Conservation (phyloP, 306 rosid genomes). For the Luffa aegyptiaca region DNA sequence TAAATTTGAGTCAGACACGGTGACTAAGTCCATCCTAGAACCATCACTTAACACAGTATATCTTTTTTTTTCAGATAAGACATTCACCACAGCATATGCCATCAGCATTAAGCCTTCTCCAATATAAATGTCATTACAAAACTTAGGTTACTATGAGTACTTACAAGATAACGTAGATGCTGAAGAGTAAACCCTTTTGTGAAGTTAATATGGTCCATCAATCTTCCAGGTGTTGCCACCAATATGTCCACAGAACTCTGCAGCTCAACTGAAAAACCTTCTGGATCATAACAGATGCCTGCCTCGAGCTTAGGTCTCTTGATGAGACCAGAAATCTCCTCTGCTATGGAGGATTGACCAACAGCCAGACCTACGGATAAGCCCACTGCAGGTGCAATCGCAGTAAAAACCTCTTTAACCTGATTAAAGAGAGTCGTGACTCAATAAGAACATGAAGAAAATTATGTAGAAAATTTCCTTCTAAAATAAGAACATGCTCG, state of each 20-base stretch:
- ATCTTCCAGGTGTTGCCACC: slow-evolving; percentile 92
- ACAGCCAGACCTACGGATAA: slow-evolving; percentile 78
- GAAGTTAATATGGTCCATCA: slow-evolving; percentile 72
- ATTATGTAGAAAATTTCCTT: not conserved
- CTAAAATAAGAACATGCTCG: not conserved
- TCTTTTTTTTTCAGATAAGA: not conserved
- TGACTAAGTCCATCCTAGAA: not conserved
- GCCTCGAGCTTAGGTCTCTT: slow-evolving; percentile 41
- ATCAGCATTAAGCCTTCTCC: not conserved
- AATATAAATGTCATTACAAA: not conserved
- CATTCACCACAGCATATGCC: not conserved
- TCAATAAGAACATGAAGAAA: not conserved
- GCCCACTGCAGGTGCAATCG: slow-evolving; percentile 66
- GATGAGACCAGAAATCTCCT: slow-evolving; percentile 58
- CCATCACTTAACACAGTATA: not conserved
- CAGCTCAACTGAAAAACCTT: slow-evolving; percentile 16
- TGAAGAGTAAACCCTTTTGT: slow-evolving; percentile 80
- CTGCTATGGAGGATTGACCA: slow-evolving; percentile 73
- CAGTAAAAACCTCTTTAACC: slow-evolving; percentile 62
- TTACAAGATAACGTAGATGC: slow-evolving; percentile 89
- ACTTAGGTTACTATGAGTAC: not conserved
- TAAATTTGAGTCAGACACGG: not conserved
- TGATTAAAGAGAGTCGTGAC: not conserved
- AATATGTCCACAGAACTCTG: slow-evolving; percentile 72
- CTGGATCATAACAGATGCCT: slow-evolving; percentile 51